Evolutionary conservation across 495 filamentous ascomycete genomes (phyloP).

Genomic region (Neurospora sp.): DNA sequence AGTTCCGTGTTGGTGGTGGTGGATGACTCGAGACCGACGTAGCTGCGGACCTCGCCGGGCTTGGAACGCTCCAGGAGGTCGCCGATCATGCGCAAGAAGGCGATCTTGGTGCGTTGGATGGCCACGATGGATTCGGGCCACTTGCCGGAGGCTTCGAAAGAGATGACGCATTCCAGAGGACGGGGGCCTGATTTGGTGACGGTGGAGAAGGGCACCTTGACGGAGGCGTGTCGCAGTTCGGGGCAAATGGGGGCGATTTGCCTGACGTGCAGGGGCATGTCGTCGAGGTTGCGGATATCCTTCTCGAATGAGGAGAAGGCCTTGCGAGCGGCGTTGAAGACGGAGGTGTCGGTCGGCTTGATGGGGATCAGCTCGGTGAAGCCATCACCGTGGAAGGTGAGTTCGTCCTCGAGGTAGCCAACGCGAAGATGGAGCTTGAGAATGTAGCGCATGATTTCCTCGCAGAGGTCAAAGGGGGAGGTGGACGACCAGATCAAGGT

Average conservation of each 20-base stretch:
- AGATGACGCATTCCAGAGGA: slow-evolving; percentile 58
- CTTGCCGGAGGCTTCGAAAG: slow-evolving; percentile 85
- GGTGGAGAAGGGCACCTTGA: slow-evolving; percentile 38
- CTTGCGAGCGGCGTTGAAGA: slow-evolving; percentile 43
- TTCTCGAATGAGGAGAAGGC: slow-evolving; percentile 63
- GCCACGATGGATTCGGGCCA: slow-evolving; percentile 89
- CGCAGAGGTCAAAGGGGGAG: slow-evolving; percentile 49
- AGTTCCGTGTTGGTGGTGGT: slow-evolving; percentile 44
- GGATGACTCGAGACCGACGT: slow-evolving; percentile 73
- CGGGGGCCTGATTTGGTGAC: slow-evolving; percentile 23
- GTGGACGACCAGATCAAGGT: slow-evolving; percentile 72
- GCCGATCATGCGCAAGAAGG: slow-evolving; percentile 76
- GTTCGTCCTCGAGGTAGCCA: slow-evolving; percentile 31
- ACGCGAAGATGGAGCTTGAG: slow-evolving; percentile 50
- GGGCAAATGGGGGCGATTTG: slow-evolving; percentile 64
- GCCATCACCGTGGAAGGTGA: slow-evolving; percentile 51
- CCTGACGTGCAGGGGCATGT: slow-evolving; percentile 68
- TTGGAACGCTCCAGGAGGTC: slow-evolving; percentile 50
- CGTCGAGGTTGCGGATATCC: slow-evolving; percentile 63
- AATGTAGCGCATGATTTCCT: slow-evolving; percentile 72
- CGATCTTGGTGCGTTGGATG: slow-evolving; percentile 88
- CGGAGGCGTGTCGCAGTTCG: slow-evolving; percentile 62
- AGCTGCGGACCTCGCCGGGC: slow-evolving; percentile 41
- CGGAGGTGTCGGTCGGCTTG: slow-evolving; percentile 28
- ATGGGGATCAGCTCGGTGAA: slow-evolving; percentile 46